phyloP scores from a whole-genome alignment of 495 filamentous ascomycete genomes.

The Penicillium daleae region DNA sequence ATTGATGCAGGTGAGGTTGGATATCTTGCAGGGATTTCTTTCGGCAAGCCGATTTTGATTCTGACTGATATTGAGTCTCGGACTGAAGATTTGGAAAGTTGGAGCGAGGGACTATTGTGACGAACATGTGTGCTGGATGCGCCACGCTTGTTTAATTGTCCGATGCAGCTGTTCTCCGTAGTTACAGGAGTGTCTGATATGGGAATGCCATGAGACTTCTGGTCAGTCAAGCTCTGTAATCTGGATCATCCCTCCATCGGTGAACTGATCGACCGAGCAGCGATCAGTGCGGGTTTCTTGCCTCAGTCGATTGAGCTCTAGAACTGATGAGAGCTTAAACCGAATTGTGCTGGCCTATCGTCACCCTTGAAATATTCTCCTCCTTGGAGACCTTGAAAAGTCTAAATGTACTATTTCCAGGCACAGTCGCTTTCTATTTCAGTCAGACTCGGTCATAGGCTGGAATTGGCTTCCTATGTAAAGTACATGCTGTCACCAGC shows the following conservation, averaged over 20 bases:
- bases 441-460: background rate
- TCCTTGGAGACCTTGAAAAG: background rate
- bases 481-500: background rate
- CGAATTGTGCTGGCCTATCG: background rate
- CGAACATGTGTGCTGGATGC: background rate
- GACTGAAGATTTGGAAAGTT: background rate
- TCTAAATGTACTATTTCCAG: background rate
- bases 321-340: constrained; percentile 9
- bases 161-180: background rate
- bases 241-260: constrained; percentile 12
- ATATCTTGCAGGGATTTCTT: background rate
- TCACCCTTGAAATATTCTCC: background rate
- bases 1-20: background rate
- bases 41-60: constrained; percentile 2
- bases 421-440: background rate
- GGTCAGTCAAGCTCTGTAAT: constrained; percentile 3
- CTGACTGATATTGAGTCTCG: background rate
- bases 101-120: background rate
- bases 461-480: background rate
- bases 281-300: constrained; percentile 7
- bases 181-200: background rate
- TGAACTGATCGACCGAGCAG: constrained; percentile 10
- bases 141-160: background rate
- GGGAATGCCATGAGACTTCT: background rate
- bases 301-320: constrained; percentile 14